These are phyloP conservation scores for Pulveroboletus ravenelii DNA, from an alignment of 768 basidiomycete genomes.

Conservation along the genomic window DNA sequence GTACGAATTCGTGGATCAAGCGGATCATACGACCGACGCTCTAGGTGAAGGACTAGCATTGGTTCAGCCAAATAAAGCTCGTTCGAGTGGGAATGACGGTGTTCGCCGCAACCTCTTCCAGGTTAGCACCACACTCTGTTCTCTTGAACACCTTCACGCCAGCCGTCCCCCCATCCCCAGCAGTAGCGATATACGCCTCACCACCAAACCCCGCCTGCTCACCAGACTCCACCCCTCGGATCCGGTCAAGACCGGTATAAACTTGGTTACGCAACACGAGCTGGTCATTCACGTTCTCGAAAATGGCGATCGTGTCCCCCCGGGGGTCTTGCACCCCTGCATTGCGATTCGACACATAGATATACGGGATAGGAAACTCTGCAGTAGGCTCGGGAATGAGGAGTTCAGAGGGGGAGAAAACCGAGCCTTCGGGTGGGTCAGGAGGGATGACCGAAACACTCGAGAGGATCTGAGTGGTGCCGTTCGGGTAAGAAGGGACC, in stretches of 20 bases:
- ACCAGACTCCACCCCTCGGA: constrained; percentile 63
- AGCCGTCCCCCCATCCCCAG: constrained; percentile 46
- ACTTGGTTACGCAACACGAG: constrained; percentile 48
- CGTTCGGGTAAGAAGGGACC: constrained; percentile 43
- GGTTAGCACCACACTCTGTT: constrained; percentile 46
- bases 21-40: neutral
- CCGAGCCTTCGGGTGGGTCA: constrained; percentile 34
- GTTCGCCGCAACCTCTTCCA: constrained; percentile 52
- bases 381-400: constrained; percentile 48
- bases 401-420: constrained; percentile 56
- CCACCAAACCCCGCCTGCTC: constrained; percentile 36
- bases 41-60: neutral
- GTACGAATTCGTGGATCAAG: neutral
- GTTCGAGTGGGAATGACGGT: constrained; percentile 47
- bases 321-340: constrained; percentile 44
- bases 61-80: constrained; percentile 42
- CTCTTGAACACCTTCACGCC: constrained; percentile 58
- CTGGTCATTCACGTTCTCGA: constrained; percentile 38
- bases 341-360: constrained; percentile 70
- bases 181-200: constrained; percentile 52
- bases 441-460: constrained; percentile 46
- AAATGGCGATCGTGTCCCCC: constrained; percentile 64
- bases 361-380: constrained; percentile 47
- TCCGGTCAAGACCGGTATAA: constrained; percentile 58
- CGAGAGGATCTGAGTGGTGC: constrained; percentile 47